Evolutionary conservation across 176 grass and related monocot genomes (phyloP), one percentile per base, ranked within the genome.

Genomic region (Miscanthus lutarioriparius): DNA sequence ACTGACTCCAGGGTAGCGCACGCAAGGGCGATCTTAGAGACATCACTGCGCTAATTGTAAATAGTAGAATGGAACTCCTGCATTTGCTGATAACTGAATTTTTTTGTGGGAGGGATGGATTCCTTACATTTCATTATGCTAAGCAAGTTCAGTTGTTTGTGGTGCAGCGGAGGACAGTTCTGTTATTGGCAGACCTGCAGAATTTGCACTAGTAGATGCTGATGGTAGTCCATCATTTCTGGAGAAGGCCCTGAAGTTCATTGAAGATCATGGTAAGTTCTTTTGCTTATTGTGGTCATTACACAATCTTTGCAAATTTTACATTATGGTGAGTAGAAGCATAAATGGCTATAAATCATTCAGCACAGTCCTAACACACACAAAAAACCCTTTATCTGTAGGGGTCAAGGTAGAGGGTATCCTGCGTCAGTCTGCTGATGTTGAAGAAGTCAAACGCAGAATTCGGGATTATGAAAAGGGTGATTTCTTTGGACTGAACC

Each of bases 401-500:
- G 96, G 96, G 74, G 76, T 91, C 78, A 99, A 99, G 87, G 91
- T 96, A 81, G 96, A 99, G 92, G 96, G 96, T 63, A 88, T 99
- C 70, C 87, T 99, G 58, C 88, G 96, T 36, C 96, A 99, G 77
- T 99, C 96, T 85, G 96, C 96, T 92, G 96, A 99, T 79, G 96
- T 99, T 82, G 96, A 99, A 99, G 96, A 99, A 91, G 96, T 99
- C 77, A 91, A 96, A 78, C 85, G 90, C 65, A 92, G 96, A 92
- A 72, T 99, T 84, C 81, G 43, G 41, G 91, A 95, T 84, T 99
- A 99, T 74, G 96, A 99, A 85, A 94, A 96, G 73, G 96, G 96
- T 99, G n/a, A 86, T 85, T 78, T 66, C 20, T 37, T 86, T 71
- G 80, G 38, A 33, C 74, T 58, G 84, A 70, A 47, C 54, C 2